phyloP scores from a whole-genome alignment of 1,284 basidiomycete species.

The Trichosporon ovoides region DNA sequence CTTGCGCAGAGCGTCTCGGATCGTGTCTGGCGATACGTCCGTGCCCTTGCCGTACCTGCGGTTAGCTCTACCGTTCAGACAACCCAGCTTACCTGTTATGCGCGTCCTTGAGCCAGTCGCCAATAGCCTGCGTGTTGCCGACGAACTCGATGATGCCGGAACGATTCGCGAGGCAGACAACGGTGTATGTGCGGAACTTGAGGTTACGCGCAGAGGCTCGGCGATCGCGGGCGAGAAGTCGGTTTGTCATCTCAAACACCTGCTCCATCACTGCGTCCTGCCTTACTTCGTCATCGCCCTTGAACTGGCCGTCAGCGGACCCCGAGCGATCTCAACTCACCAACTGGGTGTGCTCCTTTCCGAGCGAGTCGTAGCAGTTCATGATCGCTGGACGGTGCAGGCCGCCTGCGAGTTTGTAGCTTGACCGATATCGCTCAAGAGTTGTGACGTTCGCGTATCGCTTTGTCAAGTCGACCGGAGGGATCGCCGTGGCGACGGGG shows the following conservation, averaged over 20 bases:
- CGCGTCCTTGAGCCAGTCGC: constrained; percentile 58
- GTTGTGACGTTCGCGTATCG: constrained; percentile 65
- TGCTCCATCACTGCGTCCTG: constrained; percentile 99
- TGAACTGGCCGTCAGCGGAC: constrained; percentile 60
- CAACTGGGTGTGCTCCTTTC: constrained; percentile 68
- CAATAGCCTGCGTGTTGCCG: constrained; percentile 66
- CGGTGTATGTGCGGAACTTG: constrained; percentile 75
- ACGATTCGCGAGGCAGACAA: constrained; percentile 74
- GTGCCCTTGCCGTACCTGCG: constrained; percentile 28
- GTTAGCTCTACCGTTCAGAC: not conserved
- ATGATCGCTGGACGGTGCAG: constrained; percentile 78
- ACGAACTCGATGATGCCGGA: constrained; percentile 92
- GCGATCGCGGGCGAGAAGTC: constrained; percentile 66
- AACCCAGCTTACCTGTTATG: constrained; percentile 60
- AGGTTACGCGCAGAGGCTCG: constrained; percentile 70
- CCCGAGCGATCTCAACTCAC: constrained; percentile 53
- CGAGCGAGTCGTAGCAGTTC: constrained; percentile 65
- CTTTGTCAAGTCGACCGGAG: constrained; percentile 66
- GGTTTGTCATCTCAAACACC: constrained; percentile 86
- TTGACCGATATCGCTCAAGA: constrained; percentile 59
- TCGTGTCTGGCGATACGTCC: constrained; percentile 23
- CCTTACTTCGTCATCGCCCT: constrained; percentile 84
- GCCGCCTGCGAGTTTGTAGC: constrained; percentile 70
- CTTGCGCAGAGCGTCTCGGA: constrained; percentile 27
- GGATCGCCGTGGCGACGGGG: constrained; percentile 71